Conservation (phyloP, 768 basidiomycete species). For the Rhodotorula diobovata region DNA sequence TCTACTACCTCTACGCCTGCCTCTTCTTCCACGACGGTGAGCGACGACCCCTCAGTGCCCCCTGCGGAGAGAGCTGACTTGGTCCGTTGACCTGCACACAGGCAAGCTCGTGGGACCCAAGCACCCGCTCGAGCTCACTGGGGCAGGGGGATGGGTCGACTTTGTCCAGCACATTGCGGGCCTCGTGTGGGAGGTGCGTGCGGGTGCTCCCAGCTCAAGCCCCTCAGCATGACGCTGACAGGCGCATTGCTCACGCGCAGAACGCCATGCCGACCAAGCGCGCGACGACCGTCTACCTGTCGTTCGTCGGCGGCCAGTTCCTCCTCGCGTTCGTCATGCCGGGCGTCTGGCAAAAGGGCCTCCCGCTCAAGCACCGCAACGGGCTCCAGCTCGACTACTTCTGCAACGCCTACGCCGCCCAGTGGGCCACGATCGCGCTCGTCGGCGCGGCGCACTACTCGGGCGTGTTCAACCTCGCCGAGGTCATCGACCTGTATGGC, state of each 20-base stretch:
- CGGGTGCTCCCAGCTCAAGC: not conserved
- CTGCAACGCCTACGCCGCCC: slow-evolving; percentile 83
- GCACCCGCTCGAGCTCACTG: slow-evolving; percentile 9
- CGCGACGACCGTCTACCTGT: slow-evolving; percentile 84
- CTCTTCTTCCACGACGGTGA: slow-evolving; percentile 91
- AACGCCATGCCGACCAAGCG: slow-evolving; percentile 85
- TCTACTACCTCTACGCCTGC: slow-evolving; percentile 99
- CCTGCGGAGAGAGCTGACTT: not conserved
- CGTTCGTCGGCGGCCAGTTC: slow-evolving; percentile 82
- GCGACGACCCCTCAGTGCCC: slow-evolving; percentile 50
- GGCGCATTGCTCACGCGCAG: slow-evolving; percentile 49
- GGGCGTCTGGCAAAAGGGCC: slow-evolving; percentile 87
- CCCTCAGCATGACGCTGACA: not conserved
- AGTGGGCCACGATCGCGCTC: slow-evolving; percentile 76
- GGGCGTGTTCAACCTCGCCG: slow-evolving; percentile 79
- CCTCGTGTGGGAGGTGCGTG: slow-evolving; percentile 25
- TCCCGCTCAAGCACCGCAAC: slow-evolving; percentile 87
- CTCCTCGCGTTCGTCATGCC: slow-evolving; percentile 85
- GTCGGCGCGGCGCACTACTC: slow-evolving; percentile 59
- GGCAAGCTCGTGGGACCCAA: slow-evolving; percentile 20
- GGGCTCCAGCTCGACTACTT: slow-evolving; percentile 93
- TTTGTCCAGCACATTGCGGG: slow-evolving; percentile 20
- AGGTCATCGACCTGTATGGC: slow-evolving; percentile 94
- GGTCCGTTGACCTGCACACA: slow-evolving; percentile 1
- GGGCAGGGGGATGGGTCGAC: slow-evolving; percentile 20